Conservation (phyloP, 2,329 filamentous ascomycete species). For the Aureobasidium sp. region DNA sequence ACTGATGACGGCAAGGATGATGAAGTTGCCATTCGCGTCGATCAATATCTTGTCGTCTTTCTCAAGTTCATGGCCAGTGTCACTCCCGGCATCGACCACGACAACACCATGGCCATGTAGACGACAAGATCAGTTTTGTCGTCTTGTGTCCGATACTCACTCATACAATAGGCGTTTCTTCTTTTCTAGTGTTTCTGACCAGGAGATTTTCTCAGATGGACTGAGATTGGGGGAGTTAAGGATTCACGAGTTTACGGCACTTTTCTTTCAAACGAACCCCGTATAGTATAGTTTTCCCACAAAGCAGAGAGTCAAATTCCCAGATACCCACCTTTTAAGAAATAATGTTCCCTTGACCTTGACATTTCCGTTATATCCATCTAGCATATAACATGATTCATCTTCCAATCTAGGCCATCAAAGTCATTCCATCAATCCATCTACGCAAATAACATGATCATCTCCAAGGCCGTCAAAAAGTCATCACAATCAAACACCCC, state of each 20-base stretch:
- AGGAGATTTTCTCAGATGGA: background rate
- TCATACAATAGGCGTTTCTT: background rate
- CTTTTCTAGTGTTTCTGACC: background rate
- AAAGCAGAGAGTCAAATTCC: background rate
- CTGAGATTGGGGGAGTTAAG: background rate
- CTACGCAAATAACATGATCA: no score
- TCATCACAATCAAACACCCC: no score
- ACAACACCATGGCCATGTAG: slow-evolving; percentile 93
- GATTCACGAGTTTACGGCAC: slow-evolving; percentile 2
- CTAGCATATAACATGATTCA: background rate
- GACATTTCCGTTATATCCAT: background rate
- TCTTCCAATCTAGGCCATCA: background rate
- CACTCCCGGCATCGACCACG: slow-evolving; percentile 93
- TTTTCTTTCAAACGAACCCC: background rate
- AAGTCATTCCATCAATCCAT: background rate
- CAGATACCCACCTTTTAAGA: background rate
- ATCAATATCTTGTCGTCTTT: slow-evolving; percentile 83
- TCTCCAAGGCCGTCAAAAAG: no score
- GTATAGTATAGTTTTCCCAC: background rate
- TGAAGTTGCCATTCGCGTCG: slow-evolving; percentile 76
- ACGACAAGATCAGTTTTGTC: background rate
- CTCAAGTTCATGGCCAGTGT: slow-evolving; percentile 70
- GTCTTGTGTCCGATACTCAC: background rate
- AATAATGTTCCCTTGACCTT: background rate
- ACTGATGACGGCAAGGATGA: slow-evolving; percentile 52